Evolutionary conservation across 805 yeast species (phyloP).

Genomic region (Candida chauliodis): DNA sequence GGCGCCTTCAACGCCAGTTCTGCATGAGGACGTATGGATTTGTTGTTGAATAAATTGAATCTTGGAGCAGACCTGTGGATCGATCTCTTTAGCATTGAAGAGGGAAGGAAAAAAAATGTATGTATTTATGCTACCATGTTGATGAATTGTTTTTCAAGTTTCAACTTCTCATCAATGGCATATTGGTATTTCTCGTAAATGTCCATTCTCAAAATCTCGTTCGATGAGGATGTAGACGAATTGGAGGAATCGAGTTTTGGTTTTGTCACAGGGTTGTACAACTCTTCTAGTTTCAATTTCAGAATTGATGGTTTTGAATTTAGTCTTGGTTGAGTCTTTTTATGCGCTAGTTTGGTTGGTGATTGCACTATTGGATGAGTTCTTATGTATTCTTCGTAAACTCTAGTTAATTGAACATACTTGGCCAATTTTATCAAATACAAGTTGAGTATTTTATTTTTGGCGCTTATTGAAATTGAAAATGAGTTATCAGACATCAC

Average conservation of each 20-base stretch:
- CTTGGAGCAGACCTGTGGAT: conserved; percentile 1
- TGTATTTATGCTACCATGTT: conserved; percentile 1
- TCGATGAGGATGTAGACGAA: neutral
- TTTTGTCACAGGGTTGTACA: conserved; percentile 22
- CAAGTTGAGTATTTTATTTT: conserved; percentile 38
- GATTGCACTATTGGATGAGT: conserved; percentile 9
- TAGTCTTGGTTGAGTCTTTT: conserved; percentile 12
- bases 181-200: conserved; percentile 26
- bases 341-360: conserved; percentile 4
- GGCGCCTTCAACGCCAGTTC: conserved; percentile 24
- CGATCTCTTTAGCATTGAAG: neutral
- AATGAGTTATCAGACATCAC: conserved; percentile 2
- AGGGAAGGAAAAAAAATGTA: neutral
- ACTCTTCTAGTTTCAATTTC: conserved; percentile 12
- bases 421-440: conserved; percentile 54
- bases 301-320: conserved; percentile 8
- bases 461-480: conserved; percentile 29
- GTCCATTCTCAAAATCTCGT: conserved; percentile 12
- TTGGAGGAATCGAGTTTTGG: conserved; percentile 8
- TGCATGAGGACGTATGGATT: conserved; percentile 3
- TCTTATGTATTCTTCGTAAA: conserved; percentile 41
- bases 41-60: conserved; percentile 9
- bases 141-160: conserved; percentile 15
- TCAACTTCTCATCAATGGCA: conserved; percentile 23
- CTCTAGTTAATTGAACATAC: conserved; percentile 62